These are phyloP conservation scores for Corynespora cassiicola DNA, from an alignment of 2,329 filamentous ascomycete genomes.

Conservation along the genomic window DNA sequence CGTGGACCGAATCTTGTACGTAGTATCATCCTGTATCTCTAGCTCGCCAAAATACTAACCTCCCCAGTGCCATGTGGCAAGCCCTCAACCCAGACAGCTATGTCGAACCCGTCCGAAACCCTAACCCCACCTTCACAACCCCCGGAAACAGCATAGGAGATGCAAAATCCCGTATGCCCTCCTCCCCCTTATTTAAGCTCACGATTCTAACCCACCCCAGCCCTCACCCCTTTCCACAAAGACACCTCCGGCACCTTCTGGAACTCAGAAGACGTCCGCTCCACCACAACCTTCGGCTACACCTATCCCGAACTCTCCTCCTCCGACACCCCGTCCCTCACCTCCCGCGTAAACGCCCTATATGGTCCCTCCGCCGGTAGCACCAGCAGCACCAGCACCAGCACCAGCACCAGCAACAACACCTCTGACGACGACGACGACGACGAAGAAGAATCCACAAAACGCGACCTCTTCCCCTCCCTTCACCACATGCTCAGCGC, in stretches of 20 bases:
- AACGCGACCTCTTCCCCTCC: slow-evolving; percentile 36
- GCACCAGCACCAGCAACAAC: neutral
- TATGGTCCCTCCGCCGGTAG: slow-evolving; percentile 58
- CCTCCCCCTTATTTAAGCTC: neutral
- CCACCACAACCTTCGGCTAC: slow-evolving; percentile 71
- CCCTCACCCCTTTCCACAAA: slow-evolving; percentile 72
- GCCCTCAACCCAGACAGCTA: slow-evolving; percentile 72
- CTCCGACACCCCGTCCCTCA: slow-evolving; percentile 43
- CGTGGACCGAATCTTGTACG: slow-evolving; percentile 82
- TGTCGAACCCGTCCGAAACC: slow-evolving; percentile 61
- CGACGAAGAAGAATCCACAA: slow-evolving; percentile 17
- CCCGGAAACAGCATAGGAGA: slow-evolving; percentile 61
- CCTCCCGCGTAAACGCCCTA: slow-evolving; percentile 65
- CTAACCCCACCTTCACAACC: slow-evolving; percentile 68
- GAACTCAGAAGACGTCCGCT: slow-evolving; percentile 68
- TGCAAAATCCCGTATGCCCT: slow-evolving; percentile 54
- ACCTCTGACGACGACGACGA: slow-evolving; percentile 6
- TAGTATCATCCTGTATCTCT: slow-evolving; percentile 50
- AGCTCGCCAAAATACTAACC: neutral
- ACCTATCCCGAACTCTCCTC: slow-evolving; percentile 70
- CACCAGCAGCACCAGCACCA: slow-evolving; percentile 7
- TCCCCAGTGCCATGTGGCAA: slow-evolving; percentile 78
- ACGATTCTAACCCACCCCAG: slow-evolving; percentile 14
- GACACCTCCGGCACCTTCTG: slow-evolving; percentile 67
- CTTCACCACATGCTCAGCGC: slow-evolving; percentile 7